Evolutionary conservation across 2,329 filamentous ascomycete genomes (phyloP).

Genomic region (Mycosphaerella sp.): DNA sequence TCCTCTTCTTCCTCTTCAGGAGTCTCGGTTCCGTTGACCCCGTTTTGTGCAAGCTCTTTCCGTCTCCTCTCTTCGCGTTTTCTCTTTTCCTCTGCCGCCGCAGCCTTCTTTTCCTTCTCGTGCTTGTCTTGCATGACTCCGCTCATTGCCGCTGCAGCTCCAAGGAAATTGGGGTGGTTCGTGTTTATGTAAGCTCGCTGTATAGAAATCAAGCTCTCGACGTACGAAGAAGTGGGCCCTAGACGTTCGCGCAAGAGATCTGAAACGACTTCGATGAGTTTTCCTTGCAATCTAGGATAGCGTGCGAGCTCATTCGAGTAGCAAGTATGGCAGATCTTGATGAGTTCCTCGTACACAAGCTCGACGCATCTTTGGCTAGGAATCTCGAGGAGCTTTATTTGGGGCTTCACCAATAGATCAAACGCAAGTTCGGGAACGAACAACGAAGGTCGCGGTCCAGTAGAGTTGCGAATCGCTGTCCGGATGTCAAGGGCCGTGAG

Average conservation of each 20-base stretch:
- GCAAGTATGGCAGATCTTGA: constrained; percentile 99
- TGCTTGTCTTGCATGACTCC: constrained; percentile 93
- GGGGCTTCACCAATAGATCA: constrained; percentile 93
- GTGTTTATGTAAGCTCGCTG: constrained; percentile 99
- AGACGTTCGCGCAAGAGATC: constrained; percentile 88
- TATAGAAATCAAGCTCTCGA: constrained; percentile 94
- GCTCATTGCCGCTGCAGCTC: constrained; percentile 94
- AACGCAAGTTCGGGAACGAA: constrained; percentile 98
- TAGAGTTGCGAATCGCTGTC: constrained; percentile 96
- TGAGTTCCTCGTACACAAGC: constrained; percentile 95
- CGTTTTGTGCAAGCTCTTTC: constrained; percentile 63
- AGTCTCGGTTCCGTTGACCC: constrained; percentile 64
- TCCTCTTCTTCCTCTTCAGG: constrained; percentile 56
- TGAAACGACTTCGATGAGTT: constrained; percentile 96
- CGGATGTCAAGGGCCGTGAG: constrained; percentile 91
- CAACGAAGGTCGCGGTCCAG: constrained; percentile 85
- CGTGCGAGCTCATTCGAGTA: constrained; percentile 88
- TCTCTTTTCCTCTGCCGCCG: constrained; percentile 75
- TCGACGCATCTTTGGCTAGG: constrained; percentile 96
- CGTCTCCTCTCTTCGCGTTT: constrained; percentile 74
- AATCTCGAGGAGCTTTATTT: constrained; percentile 93
- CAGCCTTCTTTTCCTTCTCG: constrained; percentile 78
- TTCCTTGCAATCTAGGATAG: constrained; percentile 87
- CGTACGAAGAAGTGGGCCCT: constrained; percentile 81
- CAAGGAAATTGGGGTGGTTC: constrained; percentile 97